These are phyloP conservation scores for Phycomyces nitens DNA, from an alignment of 192 early-diverging fungal genomes.

Conservation along the genomic window DNA sequence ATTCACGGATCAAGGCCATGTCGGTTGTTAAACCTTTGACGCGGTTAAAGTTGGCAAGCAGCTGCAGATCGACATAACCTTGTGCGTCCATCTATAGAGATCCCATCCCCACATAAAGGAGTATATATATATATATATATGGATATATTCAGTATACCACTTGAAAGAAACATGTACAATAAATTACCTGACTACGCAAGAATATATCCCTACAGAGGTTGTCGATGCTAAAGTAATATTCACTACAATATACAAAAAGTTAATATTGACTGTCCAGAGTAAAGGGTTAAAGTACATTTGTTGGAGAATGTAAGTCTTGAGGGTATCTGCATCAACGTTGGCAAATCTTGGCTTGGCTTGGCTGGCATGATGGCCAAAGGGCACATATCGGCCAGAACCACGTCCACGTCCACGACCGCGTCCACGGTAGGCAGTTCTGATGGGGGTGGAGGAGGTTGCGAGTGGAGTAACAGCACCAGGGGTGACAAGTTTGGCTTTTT, in stretches of 20 bases:
- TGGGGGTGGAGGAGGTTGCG: neutral
- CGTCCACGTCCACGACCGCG: slow-evolving; percentile 23
- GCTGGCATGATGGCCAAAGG: neutral
- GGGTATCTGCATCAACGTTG: slow-evolving; percentile 37
- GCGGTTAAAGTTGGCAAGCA: slow-evolving; percentile 88
- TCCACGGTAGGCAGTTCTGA: slow-evolving; percentile 8
- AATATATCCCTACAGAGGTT: slow-evolving; percentile 96
- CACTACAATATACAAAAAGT: slow-evolving; percentile 42
- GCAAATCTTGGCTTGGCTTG: slow-evolving; percentile 11
- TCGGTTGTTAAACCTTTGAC: slow-evolving; percentile 72
- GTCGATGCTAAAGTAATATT: slow-evolving; percentile 97
- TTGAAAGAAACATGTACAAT: neutral
- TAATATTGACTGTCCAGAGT: too few relatives aligned
- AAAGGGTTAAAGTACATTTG: slow-evolving; percentile 57
- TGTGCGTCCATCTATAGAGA: slow-evolving; percentile 78
- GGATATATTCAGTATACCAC: neutral
- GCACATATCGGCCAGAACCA: slow-evolving; percentile 10
- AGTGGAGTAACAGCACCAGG: neutral
- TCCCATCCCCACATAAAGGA: neutral
- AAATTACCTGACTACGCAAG: slow-evolving; percentile 63
- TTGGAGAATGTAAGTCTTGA: slow-evolving; percentile 57
- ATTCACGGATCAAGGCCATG: slow-evolving; percentile 56
- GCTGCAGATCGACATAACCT: slow-evolving; percentile 75
- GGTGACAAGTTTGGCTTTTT: neutral
- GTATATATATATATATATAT: neutral